Conservation (phyloP, 73 alveolate genomes). For the Paramecium sonneborni region DNA sequence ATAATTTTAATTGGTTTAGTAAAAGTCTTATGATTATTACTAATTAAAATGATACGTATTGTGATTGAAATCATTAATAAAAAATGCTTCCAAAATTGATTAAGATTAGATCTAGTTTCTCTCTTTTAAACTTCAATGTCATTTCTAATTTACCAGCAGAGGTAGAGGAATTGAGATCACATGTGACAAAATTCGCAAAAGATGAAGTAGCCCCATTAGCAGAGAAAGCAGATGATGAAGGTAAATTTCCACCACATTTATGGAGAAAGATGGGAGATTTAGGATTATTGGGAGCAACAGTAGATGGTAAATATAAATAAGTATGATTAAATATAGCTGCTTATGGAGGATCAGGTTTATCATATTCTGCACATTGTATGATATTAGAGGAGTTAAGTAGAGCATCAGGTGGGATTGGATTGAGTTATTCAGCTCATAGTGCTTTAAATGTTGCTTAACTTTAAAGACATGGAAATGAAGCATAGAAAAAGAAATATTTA, state of each 20-base stretch:
- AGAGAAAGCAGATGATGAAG: constrained; percentile 80
- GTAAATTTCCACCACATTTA: constrained; percentile 74
- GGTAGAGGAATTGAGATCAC: constrained; percentile 37
- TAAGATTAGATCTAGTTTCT: not conserved
- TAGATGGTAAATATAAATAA: constrained; percentile 50
- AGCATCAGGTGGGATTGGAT: constrained; percentile 89
- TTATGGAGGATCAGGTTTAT: constrained; percentile 84
- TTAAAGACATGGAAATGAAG: constrained; percentile 79
- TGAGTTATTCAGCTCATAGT: constrained; percentile 90
- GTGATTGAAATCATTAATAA: not conserved
- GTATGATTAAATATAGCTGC: constrained; percentile 40
- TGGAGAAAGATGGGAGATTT: constrained; percentile 90
- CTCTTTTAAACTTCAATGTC: not conserved
- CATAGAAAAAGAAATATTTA: constrained; percentile 75
- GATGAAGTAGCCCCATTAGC: constrained; percentile 85
- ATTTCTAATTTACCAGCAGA: constrained; percentile 19
- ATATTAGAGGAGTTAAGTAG: constrained; percentile 85
- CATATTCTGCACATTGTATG: constrained; percentile 87
- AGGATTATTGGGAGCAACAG: constrained; percentile 92
- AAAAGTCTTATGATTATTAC: not conserved
- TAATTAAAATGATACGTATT: not conserved
- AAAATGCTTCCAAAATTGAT: not conserved
- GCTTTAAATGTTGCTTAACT: constrained; percentile 85
- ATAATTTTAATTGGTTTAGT: not conserved
- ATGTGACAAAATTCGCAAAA: constrained; percentile 56